Conservation (phyloP, 768 basidiomycete genomes). For the Lactifluus hygrophoroides region DNA sequence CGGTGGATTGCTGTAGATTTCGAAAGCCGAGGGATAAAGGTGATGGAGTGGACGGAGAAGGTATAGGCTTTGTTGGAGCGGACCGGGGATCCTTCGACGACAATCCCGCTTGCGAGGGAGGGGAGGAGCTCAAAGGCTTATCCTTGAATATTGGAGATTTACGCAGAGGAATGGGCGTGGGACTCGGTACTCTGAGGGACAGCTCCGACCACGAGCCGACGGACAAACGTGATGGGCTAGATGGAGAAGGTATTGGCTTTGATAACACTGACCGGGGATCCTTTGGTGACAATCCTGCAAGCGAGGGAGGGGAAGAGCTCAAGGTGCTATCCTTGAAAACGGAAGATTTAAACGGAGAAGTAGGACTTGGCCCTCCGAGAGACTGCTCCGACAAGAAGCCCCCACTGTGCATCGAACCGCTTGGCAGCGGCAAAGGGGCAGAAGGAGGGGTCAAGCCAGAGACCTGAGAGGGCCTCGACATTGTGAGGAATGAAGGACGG, state of each 20-base stretch:
- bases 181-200: background rate
- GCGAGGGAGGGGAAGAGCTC: slow-evolving; percentile 13
- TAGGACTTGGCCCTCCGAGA: background rate
- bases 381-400: background rate
- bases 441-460: background rate
- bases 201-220: background rate
- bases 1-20: background rate
- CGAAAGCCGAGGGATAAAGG: background rate
- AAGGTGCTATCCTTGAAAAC: background rate
- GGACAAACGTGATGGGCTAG: background rate
- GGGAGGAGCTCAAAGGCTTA: slow-evolving; percentile 12
- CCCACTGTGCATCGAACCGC: background rate
- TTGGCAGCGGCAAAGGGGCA: background rate
- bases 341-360: background rate
- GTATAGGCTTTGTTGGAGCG: background rate
- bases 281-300: background rate
- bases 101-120: background rate
- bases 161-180: background rate
- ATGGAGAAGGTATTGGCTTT: background rate
- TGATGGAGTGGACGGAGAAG: background rate
- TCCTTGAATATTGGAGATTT: background rate
- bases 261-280: background rate
- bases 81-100: background rate
- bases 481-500: background rate
- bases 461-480: background rate